Base-by-base conservation (phyloP, 176 grass and related monocot genomes). In the Stipa capillata region DNA sequence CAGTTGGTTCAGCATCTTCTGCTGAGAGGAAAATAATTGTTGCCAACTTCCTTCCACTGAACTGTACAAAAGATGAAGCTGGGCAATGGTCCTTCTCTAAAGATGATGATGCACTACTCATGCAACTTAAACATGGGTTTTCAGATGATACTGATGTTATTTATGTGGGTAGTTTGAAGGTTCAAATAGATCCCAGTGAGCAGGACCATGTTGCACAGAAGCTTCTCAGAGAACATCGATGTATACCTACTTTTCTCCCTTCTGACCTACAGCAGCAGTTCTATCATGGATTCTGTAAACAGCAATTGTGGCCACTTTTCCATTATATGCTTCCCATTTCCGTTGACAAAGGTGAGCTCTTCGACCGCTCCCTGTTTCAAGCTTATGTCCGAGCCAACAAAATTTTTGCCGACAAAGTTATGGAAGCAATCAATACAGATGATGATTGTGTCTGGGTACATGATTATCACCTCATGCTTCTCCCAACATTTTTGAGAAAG, bases 401-500 rank as follows among this genome's bases (percentile, higher is more conserved):
- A 74, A 78, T 88, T 77, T 97, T 97, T 86, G 84, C 94, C 0
- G 91, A 97, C 74, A 97, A 94, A 77, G 85, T 97, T 65, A 84
- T 94, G 87, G 94, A 97, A 86, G 91, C 85, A 76, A 89, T 97
- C 69, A 97, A 97, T 84, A 86, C 89, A 34, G 91, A 97, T 87
- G 89, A 94, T 86, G 94, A 94, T 83, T 88, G 67, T 84, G 91
- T 97, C 20, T 97, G 94, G 94, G 85, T 97, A 73, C 94, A 97
- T 86, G 94, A 97, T 82, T 97, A 97, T 72, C 94, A 97, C 78
- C 92, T 97, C 44, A 97, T 97, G 94, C 89, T 97, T 81, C 89
- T 97, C 11, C 91, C 94, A 40, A 97, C 94, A 73, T 91, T 97
- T 85, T 74, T 94, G 61, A 97, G 94, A 53, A 97, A 90, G 73